Evolutionary conservation across 106 monocot species (phyloP).

Genomic region (Allium fistulosum): DNA sequence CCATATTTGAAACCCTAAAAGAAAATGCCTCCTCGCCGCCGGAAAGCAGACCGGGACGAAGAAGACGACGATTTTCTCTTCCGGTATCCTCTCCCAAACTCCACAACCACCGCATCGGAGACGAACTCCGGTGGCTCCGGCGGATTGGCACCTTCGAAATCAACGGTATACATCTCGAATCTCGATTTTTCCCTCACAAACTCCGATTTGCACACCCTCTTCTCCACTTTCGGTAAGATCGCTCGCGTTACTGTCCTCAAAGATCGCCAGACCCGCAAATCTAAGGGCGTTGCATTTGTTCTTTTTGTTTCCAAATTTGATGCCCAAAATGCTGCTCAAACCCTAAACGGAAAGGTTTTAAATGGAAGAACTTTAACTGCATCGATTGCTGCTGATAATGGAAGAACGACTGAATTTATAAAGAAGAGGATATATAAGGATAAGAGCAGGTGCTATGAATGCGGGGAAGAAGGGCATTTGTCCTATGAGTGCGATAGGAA

Average conservation of each 20-base stretch:
- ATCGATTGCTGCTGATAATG: slow-evolving; percentile 88
- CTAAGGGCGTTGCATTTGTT: slow-evolving; percentile 92
- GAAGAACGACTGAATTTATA: slow-evolving; percentile 86
- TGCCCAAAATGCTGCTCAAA: slow-evolving; percentile 44
- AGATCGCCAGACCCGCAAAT: slow-evolving; percentile 54
- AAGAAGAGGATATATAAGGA: slow-evolving; percentile 74
- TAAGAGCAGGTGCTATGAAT: slow-evolving; percentile 94
- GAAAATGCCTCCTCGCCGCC: too few species aligned
- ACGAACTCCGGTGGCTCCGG: slow-evolving; percentile 41
- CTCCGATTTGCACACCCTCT: slow-evolving; percentile 94
- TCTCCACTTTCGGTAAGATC: slow-evolving; percentile 96
- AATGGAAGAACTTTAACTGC: slow-evolving; percentile 73
- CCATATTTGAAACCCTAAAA: too few species aligned
- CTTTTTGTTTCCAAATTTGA: slow-evolving; percentile 89
- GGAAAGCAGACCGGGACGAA: slow-evolving; percentile 37
- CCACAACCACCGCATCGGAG: slow-evolving; percentile 1
- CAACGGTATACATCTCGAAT: slow-evolving; percentile 90
- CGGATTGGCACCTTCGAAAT: slow-evolving; percentile 91
- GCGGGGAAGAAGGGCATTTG: slow-evolving; percentile 87
- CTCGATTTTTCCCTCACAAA: slow-evolving; percentile 83
- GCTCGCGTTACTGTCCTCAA: slow-evolving; percentile 93
- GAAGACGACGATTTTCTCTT: slow-evolving; percentile 66
- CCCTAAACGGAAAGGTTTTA: slow-evolving; percentile 71
- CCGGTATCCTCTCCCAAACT: slow-evolving; percentile 39
- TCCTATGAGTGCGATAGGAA: slow-evolving; percentile 87